These are phyloP conservation scores for Capsicum baccatum DNA, from an alignment of 257 asterid species.

Conservation along the genomic window DNA sequence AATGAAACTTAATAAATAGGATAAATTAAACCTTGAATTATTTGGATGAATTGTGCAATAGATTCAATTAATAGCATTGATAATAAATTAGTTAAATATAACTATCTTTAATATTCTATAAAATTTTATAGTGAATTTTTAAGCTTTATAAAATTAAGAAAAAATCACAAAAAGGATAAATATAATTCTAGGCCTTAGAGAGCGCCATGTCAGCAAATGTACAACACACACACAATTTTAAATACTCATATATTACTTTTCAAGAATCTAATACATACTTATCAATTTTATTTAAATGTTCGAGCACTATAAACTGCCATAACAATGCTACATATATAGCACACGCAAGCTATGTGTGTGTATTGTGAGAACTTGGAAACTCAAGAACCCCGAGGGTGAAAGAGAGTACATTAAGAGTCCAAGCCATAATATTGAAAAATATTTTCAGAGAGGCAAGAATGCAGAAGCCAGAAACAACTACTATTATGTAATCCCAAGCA, in stretches of 20 bases:
- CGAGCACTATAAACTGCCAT: not conserved
- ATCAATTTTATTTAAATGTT: not conserved
- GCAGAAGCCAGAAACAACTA: not conserved
- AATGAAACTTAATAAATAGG: too few species aligned
- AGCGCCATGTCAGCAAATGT: too few species aligned
- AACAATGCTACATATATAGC: not conserved
- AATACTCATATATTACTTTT: not conserved
- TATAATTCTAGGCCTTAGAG: too few species aligned
- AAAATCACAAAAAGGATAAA: too few species aligned
- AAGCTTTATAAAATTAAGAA: too few species aligned
- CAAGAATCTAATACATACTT: fast-evolving
- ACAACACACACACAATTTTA: too few species aligned
- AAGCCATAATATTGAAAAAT: not conserved
- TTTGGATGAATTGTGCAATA: too few species aligned
- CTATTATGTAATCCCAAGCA: not conserved
- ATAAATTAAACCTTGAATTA: too few species aligned
- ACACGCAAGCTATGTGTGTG: not conserved
- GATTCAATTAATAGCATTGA: too few species aligned
- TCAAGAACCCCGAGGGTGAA: not conserved
- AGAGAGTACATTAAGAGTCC: not conserved
- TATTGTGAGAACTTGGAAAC: not conserved
- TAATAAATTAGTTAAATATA: too few species aligned
- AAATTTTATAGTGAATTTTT: too few species aligned
- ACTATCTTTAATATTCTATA: too few species aligned
- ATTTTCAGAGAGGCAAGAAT: not conserved